Base-by-base conservation (phyloP, 164 flowering plant species). In the Sedum album region DNA sequence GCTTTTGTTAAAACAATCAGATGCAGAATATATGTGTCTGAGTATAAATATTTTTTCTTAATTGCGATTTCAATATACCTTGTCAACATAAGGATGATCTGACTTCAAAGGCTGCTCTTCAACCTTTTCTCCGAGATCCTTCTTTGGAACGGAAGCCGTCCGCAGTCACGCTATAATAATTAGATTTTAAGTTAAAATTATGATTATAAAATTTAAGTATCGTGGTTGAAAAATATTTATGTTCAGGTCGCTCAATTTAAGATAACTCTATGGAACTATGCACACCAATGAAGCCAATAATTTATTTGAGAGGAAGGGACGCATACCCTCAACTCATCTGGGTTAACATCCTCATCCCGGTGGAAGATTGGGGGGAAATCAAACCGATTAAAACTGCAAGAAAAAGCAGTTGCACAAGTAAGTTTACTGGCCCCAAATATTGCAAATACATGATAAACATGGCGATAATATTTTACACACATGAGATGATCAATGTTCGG, bases 361-460 rank as follows among this genome's bases (percentile, higher is more conserved):
- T 91, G 89, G 80, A 94, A 91, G 79, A 94, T 88, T 60, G 99
- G 99, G 23, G 99, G 91, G 73, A 70, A 89, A 2, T 94, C 99
- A 81, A 90, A 94, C 77, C 85, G 84, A 68, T 91, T 87, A 74
- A 94, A 94, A 76, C 99, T 94, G 97, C 77, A 84, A 46, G 60
- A 33, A n/a, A 28, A n/a, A 28, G 65, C 20, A 68, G 41, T 18
- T 33, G 49, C 30, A 36, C 66, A 68, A 42, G 68, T 14, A 31
- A 70, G 48, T 26, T 53, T 36, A 42, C 23, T 66, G 23, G 23
- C 6, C 5, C 68, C 28, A 11, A 36, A 46, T 41, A 31, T 31
- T 14, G 31, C 60, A n/a, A 18, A 9, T 0, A 30, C 46, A 48
- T 17, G 44, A 68, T 31, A 17, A 44, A 17, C 30, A 1, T 17